A percentile compares a stretch with the other conserved stretches of the same genome.
phyloP scores from a whole-genome alignment of 192 early-diverging fungal species.

The Coemansia sp. region DNA sequence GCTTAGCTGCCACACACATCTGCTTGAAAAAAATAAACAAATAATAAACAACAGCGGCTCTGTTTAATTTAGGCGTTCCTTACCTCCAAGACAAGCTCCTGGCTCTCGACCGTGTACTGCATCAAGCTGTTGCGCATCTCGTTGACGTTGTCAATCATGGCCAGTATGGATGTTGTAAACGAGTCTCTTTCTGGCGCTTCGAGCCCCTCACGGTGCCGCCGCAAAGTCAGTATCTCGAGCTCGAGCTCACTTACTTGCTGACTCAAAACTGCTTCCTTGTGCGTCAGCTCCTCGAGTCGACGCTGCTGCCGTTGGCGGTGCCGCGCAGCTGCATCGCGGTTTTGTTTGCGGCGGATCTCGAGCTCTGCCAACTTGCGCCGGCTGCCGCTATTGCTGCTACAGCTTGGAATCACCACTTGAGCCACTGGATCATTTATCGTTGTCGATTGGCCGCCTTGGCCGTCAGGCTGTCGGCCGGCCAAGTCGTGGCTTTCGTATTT shows the following conservation, averaged over 20 bases:
- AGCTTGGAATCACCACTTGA: too few species aligned
- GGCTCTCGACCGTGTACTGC: slow-evolving; percentile 4
- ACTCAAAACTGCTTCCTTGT: slow-evolving; percentile 25
- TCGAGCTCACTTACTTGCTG: slow-evolving; percentile 36
- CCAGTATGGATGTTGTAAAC: slow-evolving; percentile 18
- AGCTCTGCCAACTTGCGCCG: neutral
- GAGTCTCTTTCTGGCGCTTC: slow-evolving; percentile 13
- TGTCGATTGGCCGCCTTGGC: too few species aligned
- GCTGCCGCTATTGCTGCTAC: neutral
- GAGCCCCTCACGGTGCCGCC: slow-evolving; percentile 9
- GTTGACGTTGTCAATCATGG: slow-evolving; percentile 11
- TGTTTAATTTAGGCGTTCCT: neutral
- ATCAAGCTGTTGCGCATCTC: slow-evolving; percentile 11
- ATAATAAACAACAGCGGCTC: neutral
- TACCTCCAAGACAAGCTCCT: slow-evolving; percentile 14
- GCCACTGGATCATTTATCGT: too few species aligned
- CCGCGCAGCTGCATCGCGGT: slow-evolving; percentile 43
- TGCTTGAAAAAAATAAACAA: neutral
- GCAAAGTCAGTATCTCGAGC: slow-evolving; percentile 15
- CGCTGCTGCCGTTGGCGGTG: slow-evolving; percentile 38
- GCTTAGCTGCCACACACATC: too few species aligned
- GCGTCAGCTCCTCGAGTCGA: slow-evolving; percentile 12
- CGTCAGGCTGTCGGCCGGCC: too few species aligned
- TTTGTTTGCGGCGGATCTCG: slow-evolving; percentile 27
- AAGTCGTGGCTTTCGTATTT: too few species aligned